Percentiles rank a stretch among this genome's conserved stretches.
Conservation (phyloP, 2,329 filamentous ascomycete species). For the Didymella segeticola region DNA sequence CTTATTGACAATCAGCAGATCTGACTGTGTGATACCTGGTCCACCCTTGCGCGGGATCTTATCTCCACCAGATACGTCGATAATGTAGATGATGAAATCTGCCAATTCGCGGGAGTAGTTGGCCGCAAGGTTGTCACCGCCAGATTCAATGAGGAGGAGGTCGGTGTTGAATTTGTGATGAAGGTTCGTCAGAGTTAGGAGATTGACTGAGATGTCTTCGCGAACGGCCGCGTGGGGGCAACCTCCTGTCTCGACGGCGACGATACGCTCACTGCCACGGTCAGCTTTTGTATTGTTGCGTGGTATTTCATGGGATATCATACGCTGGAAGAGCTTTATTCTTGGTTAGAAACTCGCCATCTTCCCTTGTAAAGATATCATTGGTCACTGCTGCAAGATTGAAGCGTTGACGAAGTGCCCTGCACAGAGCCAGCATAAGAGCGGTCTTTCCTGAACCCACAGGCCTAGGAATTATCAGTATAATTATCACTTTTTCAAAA, state of each 20-base stretch:
- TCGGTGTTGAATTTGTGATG: slow-evolving; percentile 82
- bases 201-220: slow-evolving; percentile 94
- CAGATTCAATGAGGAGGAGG: slow-evolving; percentile 90
- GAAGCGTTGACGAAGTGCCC: slow-evolving; percentile 78
- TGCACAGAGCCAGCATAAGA: slow-evolving; percentile 92
- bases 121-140: slow-evolving; percentile 94
- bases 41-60: slow-evolving; percentile 97
- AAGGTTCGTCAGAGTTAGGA: slow-evolving; percentile 88
- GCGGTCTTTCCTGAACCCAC: slow-evolving; percentile 98
- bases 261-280: slow-evolving; percentile 68
- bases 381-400: slow-evolving; percentile 96
- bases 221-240: slow-evolving; percentile 97
- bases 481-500: background rate
- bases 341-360: slow-evolving; percentile 94
- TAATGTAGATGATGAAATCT: slow-evolving; percentile 98
- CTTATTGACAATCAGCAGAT: slow-evolving; percentile 95
- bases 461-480: slow-evolving; percentile 63
- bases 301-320: background rate
- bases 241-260: slow-evolving; percentile 95
- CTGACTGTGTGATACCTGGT: slow-evolving; percentile 95
- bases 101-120: slow-evolving; percentile 96
- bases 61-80: slow-evolving; percentile 94
- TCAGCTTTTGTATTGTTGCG: background rate
- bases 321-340: slow-evolving; percentile 79
- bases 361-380: slow-evolving; percentile 97